Evolutionary conservation across 78 protist species (phyloP).

Genomic region (Dictyostelium brefeldianum): DNA sequence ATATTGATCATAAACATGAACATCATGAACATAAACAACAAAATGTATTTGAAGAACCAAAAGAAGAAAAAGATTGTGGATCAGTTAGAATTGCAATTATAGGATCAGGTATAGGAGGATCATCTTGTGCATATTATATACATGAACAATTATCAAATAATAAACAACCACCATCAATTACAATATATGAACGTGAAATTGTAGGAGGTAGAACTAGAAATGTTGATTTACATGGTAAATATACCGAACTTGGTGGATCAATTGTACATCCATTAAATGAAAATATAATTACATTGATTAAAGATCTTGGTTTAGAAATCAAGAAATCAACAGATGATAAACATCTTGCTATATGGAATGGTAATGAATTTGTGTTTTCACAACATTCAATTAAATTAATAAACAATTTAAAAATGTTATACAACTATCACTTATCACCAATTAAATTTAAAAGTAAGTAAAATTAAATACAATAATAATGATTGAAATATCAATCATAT

Average conservation of each 20-base stretch:
- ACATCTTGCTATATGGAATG: slow-evolving; percentile 42
- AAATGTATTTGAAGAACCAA: neutral
- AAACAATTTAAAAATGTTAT: slow-evolving; percentile 31
- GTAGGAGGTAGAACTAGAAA: slow-evolving; percentile 60
- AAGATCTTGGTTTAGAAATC: slow-evolving; percentile 23
- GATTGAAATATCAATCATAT: neutral
- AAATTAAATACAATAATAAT: neutral
- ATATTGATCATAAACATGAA: neutral
- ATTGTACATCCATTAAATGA: slow-evolving; percentile 69
- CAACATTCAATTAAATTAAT: neutral
- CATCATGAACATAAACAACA: neutral
- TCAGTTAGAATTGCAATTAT: slow-evolving; percentile 19
- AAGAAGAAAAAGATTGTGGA: neutral
- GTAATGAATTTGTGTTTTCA: slow-evolving; percentile 22
- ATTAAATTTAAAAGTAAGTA: slow-evolving; percentile 27
- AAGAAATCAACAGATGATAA: neutral
- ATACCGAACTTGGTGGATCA: slow-evolving; percentile 52
- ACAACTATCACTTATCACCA: slow-evolving; percentile 35
- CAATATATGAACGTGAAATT: slow-evolving; percentile 32
- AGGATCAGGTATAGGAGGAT: slow-evolving; percentile 64
- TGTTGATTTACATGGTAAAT: slow-evolving; percentile 36
- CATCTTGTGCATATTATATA: slow-evolving; percentile 54
- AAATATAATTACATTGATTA: slow-evolving; percentile 17
- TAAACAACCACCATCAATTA: neutral
- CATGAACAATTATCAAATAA: neutral